Evolutionary conservation across 106 monocot species (phyloP).

Genomic region (Dactylorhiza incarnata): DNA sequence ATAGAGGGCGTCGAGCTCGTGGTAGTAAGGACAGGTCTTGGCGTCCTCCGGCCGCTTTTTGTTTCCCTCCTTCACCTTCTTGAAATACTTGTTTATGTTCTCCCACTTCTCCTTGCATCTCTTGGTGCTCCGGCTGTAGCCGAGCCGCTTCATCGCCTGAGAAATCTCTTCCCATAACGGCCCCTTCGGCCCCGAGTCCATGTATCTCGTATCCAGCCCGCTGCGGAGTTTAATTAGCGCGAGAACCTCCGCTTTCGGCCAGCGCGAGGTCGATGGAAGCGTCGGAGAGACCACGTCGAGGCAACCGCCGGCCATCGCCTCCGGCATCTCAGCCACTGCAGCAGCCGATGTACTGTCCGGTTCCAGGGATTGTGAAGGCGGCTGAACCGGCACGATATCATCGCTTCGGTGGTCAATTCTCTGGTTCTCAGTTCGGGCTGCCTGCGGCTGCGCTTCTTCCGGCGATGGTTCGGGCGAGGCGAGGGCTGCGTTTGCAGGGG

Average conservation of each 20-base stretch:
- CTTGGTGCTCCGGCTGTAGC: constrained; percentile 62
- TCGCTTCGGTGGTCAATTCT: background rate
- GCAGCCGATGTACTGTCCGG: background rate
- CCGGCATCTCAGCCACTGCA: background rate
- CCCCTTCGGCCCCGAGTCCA: constrained; percentile 65
- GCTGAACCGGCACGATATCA: background rate
- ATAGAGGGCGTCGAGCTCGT: constrained; percentile 70
- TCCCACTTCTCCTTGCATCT: constrained; percentile 94
- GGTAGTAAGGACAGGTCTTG: constrained; percentile 89
- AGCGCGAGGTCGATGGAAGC: constrained; percentile 18
- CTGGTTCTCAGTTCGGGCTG: background rate
- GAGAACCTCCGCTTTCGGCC: constrained; percentile 58
- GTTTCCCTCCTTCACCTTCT: constrained; percentile 87
- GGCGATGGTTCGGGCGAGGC: background rate
- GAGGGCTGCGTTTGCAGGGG: constrained; percentile 6
- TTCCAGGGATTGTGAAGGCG: background rate
- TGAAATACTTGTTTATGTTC: constrained; percentile 92
- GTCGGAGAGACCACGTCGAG: constrained; percentile 4
- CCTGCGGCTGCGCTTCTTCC: background rate
- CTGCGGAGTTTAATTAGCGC: constrained; percentile 44
- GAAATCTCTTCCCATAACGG: constrained; percentile 85
- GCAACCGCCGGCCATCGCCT: background rate
- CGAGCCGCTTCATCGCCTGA: constrained; percentile 39
- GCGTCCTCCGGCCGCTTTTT: constrained; percentile 73
- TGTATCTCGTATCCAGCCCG: constrained; percentile 43